These are phyloP conservation scores for Populus alba DNA, from an alignment of 345 rosid genomes.

Conservation along the genomic window DNA sequence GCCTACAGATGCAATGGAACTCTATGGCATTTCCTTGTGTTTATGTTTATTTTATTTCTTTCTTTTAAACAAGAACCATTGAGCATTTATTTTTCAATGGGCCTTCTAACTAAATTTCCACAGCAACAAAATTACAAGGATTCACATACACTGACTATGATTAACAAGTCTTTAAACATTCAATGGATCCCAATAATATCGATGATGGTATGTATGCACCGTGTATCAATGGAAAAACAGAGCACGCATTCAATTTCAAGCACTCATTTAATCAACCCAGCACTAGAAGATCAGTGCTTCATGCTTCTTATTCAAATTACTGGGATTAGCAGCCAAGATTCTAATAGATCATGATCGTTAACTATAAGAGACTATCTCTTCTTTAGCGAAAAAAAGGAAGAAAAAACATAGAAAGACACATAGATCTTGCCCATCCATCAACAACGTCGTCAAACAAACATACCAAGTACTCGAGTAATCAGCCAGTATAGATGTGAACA, in stretches of 20 bases:
- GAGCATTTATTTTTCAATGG: background rate
- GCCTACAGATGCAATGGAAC: background rate
- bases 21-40: background rate
- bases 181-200: background rate
- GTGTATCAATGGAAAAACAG: background rate
- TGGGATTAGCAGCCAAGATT: background rate
- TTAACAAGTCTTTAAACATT: background rate
- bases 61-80: background rate
- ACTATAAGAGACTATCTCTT: background rate
- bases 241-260: background rate
- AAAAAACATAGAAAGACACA: background rate
- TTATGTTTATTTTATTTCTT: too few relatives aligned
- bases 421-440: background rate
- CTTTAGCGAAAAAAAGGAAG: background rate
- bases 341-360: background rate
- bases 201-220: background rate
- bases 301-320: background rate
- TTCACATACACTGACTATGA: background rate
- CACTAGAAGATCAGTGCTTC: background rate
- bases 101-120: background rate
- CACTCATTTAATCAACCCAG: background rate
- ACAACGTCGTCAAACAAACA: background rate
- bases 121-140: background rate
- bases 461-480: background rate
- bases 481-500: constrained; percentile 88